A percentile compares a stretch with the other conserved stretches of the same genome.
Evolutionary conservation across 2,329 filamentous ascomycete species (phyloP).

Genomic region (Paraconiothyrium sp.): DNA sequence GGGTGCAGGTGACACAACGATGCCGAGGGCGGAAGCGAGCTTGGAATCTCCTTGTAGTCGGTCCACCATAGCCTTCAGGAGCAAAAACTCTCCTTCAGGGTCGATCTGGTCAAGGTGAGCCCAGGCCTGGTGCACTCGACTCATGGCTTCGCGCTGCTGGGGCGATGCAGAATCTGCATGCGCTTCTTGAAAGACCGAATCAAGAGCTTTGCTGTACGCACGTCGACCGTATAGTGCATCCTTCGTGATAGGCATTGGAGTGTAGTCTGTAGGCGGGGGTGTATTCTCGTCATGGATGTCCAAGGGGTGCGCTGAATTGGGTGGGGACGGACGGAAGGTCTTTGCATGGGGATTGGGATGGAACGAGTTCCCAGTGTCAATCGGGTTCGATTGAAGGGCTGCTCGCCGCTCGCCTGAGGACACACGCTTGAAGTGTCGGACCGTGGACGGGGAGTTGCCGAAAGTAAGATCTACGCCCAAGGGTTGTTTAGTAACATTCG

Average conservation of each 20-base stretch:
- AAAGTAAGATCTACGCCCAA: slow-evolving; percentile 91
- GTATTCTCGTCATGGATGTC: slow-evolving; percentile 69
- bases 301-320: slow-evolving; percentile 39
- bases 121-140: slow-evolving; percentile 85
- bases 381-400: slow-evolving; percentile 44
- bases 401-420: slow-evolving; percentile 66
- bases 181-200: slow-evolving; percentile 83
- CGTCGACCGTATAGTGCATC: slow-evolving; percentile 84
- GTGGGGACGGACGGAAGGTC: slow-evolving; percentile 50
- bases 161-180: slow-evolving; percentile 78
- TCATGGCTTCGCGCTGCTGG: slow-evolving; percentile 84
- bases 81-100: slow-evolving; percentile 87
- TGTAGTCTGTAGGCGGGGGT: slow-evolving; percentile 59
- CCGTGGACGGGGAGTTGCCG: slow-evolving; percentile 91
- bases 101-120: slow-evolving; percentile 84
- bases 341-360: slow-evolving; percentile 48
- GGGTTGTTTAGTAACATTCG: slow-evolving; percentile 69
- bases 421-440: slow-evolving; percentile 89
- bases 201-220: slow-evolving; percentile 81
- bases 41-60: slow-evolving; percentile 75
- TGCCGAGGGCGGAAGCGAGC: slow-evolving; percentile 60
- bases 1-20: slow-evolving; percentile 39
- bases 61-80: slow-evolving; percentile 81
- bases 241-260: slow-evolving; percentile 68
- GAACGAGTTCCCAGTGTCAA: slow-evolving; percentile 34